These are phyloP conservation scores for Rasamsonia emersonii DNA, from an alignment of 2,329 filamentous ascomycete species.

Conservation along the genomic window DNA sequence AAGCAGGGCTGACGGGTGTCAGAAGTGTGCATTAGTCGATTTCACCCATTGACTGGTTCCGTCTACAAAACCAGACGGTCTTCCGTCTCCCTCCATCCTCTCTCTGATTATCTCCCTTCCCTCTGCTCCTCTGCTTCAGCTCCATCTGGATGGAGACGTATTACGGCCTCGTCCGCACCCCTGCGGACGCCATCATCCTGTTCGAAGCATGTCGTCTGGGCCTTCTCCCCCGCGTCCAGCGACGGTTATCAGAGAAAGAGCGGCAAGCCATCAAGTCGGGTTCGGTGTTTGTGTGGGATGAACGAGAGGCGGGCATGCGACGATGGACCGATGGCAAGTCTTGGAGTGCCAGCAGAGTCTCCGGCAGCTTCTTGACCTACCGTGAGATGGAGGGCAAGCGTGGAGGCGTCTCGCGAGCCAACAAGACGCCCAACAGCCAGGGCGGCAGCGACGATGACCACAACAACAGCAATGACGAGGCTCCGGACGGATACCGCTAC, in stretches of 20 bases:
- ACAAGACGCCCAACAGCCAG: slow-evolving; percentile 76
- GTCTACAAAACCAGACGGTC: background rate
- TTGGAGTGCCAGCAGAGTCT: slow-evolving; percentile 96
- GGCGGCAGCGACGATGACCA: slow-evolving; percentile 76
- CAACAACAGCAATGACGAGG: slow-evolving; percentile 58
- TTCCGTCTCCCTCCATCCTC: slow-evolving; percentile 6
- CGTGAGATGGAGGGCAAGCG: slow-evolving; percentile 98
- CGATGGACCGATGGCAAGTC: slow-evolving; percentile 98
- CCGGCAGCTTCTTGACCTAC: slow-evolving; percentile 94
- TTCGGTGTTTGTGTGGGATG: slow-evolving; percentile 99
- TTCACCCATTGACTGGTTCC: too few species aligned
- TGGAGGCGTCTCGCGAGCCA: slow-evolving; percentile 54
- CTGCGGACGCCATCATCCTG: slow-evolving; percentile 92
- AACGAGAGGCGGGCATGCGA: slow-evolving; percentile 94
- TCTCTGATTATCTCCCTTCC: slow-evolving; percentile 1
- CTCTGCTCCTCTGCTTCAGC: slow-evolving; percentile 8
- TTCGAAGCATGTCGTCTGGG: slow-evolving; percentile 94
- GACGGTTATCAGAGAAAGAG: slow-evolving; percentile 91
- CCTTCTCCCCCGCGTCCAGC: slow-evolving; percentile 80
- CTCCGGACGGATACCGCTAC: slow-evolving; percentile 82
- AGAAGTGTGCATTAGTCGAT: too few species aligned
- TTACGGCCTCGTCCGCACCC: slow-evolving; percentile 88
- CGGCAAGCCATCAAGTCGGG: slow-evolving; percentile 91
- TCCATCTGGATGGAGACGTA: slow-evolving; percentile 77
- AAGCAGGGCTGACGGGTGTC: too few species aligned